Evolutionary conservation across 1,284 basidiomycete genomes (phyloP), one percentile per base, ranked within the genome.

Genomic region (Tetrapyrgos nigripes): DNA sequence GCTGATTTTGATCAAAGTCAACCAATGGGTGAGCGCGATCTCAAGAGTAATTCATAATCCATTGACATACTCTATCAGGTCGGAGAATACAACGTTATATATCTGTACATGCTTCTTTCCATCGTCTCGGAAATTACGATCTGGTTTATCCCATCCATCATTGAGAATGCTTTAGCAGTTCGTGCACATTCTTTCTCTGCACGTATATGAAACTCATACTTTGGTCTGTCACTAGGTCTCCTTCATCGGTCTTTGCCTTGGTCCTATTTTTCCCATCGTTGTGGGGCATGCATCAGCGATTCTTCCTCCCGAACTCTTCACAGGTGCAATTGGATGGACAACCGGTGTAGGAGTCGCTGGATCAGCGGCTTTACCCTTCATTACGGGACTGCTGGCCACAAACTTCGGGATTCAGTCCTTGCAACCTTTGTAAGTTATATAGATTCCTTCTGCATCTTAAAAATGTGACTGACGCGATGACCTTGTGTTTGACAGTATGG

Each of bases 81-180:
- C 23, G 64, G 64, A 4, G 65, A 65, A 54, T 37, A 56, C 13
- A 58, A 58, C 23, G 62, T 59, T 8, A 14, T 65, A 11, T 65
- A 64, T 26, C 45, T 65, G 5, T 67, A 67, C 48, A 48, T 51
- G 1, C 23, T 31, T 6, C 55, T 66, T 21, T 53, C 57, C n/a
- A 63, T 69, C 17, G 71, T 51, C 64, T 61, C 50, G 6, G 63
- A 84, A 60, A 63, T 83, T 17, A 75, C 80, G 23, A 72, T 85
- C 46, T 85, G 83, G 84, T 73, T 78, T 26, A 76, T 79, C 1
- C 75, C 76, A 6, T 75, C 74, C 8, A 66, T 84, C 44, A 65
- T 82, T 51, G 77, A 75, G 49, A 79, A 79, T 64, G 82, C 80
- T 0, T 65, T 84, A 14, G 77, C 79, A 5, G 80, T 80, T 33